A percentile compares a stretch with the other conserved stretches of the same genome.
Conservation (phyloP, 306 rosid species). For the Glycine tomentella region DNA sequence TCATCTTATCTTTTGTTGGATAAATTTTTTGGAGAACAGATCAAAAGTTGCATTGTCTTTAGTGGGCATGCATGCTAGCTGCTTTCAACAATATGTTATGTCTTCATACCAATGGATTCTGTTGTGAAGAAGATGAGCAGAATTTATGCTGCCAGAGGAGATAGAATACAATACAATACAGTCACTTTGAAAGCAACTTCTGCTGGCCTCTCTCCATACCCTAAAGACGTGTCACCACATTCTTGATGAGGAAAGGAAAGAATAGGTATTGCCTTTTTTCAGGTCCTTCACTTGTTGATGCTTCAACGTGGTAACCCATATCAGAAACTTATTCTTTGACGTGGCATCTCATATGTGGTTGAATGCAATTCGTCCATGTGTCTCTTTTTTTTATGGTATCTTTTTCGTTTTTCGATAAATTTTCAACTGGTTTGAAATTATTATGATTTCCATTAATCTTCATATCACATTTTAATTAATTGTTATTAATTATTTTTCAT, state of each 20-base stretch:
- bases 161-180: conserved; percentile 40
- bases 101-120: conserved; percentile 59
- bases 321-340: conserved; percentile 49
- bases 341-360: conserved; percentile 35
- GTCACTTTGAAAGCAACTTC: conserved; percentile 58
- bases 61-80: conserved; percentile 45
- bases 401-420: background rate
- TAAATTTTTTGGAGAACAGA: conserved; percentile 45
- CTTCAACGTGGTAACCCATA: conserved; percentile 45
- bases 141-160: conserved; percentile 63
- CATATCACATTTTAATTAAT: background rate
- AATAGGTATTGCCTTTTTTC: conserved; percentile 37
- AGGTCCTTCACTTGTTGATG: conserved; percentile 36
- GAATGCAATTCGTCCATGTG: conserved; percentile 40
- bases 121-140: conserved; percentile 61
- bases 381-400: conserved; percentile 44
- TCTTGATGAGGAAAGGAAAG: conserved; percentile 52
- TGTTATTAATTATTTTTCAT: background rate
- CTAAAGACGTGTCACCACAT: conserved; percentile 53
- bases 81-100: conserved; percentile 52
- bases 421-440: background rate
- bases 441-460: background rate
- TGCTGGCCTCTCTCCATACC: conserved; percentile 55
- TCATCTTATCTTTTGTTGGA: conserved; percentile 51
- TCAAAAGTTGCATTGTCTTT: conserved; percentile 35